These are phyloP conservation scores for Anacardium occidentale DNA, from an alignment of 345 rosid species.

Conservation along the genomic window DNA sequence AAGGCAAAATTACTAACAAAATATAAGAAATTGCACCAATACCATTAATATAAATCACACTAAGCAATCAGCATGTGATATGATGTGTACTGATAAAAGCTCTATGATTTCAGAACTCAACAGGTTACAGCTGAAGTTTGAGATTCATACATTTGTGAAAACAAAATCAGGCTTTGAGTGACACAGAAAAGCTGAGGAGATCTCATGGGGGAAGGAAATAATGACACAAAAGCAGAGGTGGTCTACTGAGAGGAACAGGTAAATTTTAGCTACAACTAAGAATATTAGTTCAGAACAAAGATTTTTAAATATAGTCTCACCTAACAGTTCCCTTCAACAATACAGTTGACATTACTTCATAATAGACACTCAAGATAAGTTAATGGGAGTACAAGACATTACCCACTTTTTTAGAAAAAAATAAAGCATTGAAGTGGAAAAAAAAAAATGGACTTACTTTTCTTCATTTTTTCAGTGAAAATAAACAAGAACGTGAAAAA, in stretches of 20 bases:
- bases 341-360: neutral
- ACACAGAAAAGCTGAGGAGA: neutral
- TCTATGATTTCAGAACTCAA: neutral
- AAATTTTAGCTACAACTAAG: neutral
- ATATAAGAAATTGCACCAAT: neutral
- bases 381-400: neutral
- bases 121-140: neutral
- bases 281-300: neutral
- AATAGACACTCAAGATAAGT: neutral
- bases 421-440: no score
- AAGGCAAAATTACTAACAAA: neutral
- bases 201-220: neutral
- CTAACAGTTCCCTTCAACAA: neutral
- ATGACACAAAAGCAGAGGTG: neutral
- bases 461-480: neutral
- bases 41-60: neutral
- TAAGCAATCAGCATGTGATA: neutral
- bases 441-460: no score
- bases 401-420: no score
- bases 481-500: no score
- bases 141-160: neutral
- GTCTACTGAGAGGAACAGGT: neutral
- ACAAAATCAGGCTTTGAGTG: neutral
- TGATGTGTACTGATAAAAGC: neutral
- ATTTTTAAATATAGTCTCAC: neutral